Evolutionary conservation across 2,329 filamentous ascomycete genomes (phyloP).

Genomic region (Truncatella angustata): DNA sequence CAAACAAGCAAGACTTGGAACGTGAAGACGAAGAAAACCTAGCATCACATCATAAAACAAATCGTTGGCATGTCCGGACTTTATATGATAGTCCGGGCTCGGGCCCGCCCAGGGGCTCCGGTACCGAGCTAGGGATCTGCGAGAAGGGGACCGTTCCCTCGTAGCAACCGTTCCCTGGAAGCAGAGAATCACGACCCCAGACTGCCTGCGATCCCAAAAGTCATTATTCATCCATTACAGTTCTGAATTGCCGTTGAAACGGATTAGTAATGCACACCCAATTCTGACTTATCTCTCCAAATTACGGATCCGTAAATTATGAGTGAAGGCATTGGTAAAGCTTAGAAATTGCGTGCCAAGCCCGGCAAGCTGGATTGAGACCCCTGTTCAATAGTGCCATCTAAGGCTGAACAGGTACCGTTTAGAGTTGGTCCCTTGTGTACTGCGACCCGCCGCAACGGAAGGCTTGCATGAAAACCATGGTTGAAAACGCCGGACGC

Average conservation of each 20-base stretch:
- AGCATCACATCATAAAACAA: not conserved
- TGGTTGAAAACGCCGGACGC: too few species aligned
- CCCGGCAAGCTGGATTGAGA: not conserved
- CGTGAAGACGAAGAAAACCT: not conserved
- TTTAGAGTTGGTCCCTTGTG: not conserved
- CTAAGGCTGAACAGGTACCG: not conserved
- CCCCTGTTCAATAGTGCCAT: not conserved
- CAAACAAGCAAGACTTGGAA: too few species aligned
- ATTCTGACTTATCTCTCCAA: too few species aligned
- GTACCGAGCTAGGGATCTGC: not conserved
- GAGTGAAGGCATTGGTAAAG: not conserved
- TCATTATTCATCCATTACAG: too few species aligned
- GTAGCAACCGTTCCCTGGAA: not conserved
- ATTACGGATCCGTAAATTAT: too few species aligned
- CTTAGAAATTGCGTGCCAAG: not conserved
- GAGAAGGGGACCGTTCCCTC: not conserved
- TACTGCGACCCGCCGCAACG: not conserved
- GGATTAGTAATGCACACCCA: too few species aligned
- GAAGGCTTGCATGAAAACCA: too few species aligned
- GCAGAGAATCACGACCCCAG: not conserved
- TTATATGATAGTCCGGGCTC: constrained; percentile 1
- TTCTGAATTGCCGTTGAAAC: too few species aligned
- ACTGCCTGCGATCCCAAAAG: not conserved
- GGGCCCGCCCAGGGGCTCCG: not conserved
- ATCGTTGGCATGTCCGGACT: not conserved